Conservation (phyloP, 1,284 basidiomycete genomes). For the Quambalaria eucalypti region DNA sequence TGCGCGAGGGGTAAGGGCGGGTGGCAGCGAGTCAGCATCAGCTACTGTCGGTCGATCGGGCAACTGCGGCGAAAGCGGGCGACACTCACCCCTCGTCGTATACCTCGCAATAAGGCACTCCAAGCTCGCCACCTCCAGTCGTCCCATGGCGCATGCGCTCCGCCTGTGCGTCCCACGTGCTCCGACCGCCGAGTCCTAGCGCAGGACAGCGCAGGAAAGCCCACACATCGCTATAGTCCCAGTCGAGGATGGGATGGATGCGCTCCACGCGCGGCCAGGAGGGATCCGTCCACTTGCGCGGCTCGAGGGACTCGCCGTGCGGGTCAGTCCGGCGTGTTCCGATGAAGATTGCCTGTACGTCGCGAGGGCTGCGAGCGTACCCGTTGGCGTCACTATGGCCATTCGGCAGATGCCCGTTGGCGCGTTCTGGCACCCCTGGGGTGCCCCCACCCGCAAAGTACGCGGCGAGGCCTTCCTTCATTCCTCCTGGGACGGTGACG, state of each 20-base stretch:
- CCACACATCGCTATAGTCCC: slow-evolving; percentile 86
- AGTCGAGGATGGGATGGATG: slow-evolving; percentile 91
- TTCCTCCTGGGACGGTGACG: slow-evolving; percentile 66
- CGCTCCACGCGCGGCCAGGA: slow-evolving; percentile 84
- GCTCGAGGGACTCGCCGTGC: slow-evolving; percentile 55
- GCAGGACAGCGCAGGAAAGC: slow-evolving; percentile 65
- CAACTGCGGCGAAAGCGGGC: not conserved
- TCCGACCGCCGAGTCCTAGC: slow-evolving; percentile 50
- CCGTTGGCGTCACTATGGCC: too few species aligned
- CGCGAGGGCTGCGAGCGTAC: too few species aligned
- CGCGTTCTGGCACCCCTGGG: not conserved
- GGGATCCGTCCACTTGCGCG: slow-evolving; percentile 25
- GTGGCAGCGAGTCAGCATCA: not conserved
- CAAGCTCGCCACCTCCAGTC: slow-evolving; percentile 15
- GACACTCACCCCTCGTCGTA: slow-evolving; percentile 77
- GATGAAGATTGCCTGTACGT: slow-evolving; percentile 69
- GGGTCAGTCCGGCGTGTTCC: slow-evolving; percentile 82
- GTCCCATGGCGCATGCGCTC: not conserved
- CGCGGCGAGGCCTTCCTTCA: slow-evolving; percentile 67
- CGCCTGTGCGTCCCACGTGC: slow-evolving; percentile 7
- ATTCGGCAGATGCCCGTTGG: not conserved
- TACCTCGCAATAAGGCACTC: slow-evolving; percentile 63
- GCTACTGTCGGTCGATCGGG: not conserved
- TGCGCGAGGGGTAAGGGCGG: too few species aligned
- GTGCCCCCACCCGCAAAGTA: slow-evolving; percentile 56